Base-by-base conservation (phyloP, 2,329 filamentous ascomycete species). In the Claviceps sp. region DNA sequence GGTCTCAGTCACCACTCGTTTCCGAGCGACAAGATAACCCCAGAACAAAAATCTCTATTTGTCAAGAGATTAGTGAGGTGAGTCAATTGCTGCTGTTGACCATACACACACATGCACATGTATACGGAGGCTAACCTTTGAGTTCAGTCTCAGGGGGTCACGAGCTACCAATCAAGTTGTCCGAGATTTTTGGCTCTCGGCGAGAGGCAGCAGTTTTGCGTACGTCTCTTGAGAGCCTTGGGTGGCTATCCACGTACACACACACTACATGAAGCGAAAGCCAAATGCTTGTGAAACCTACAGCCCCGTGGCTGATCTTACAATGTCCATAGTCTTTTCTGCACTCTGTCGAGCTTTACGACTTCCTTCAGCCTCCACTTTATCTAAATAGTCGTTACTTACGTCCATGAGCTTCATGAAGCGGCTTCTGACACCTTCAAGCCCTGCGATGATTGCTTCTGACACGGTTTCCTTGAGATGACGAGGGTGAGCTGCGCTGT, bases 141-240 rank as follows among this genome's bases (percentile, higher is more conserved):
- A 37, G n/a, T 8, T 44, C 1, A 84, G 80, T 61, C 69, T 87
- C 38, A 73, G 85, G 41, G 85, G 85, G 7, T 72, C 77, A 1
- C 74, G 77, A 56, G 69, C 74, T 48, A 87, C 84, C 3, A 86
- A 83, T 56, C 75, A 81, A 51, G 73, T 86, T 1, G 78, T 87
- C 3, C 76, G 79, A 54, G 82, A 87, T 34, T 89, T 89, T 61
- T 89, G 84, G 81, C 67, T 87, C n/a, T 73, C 75, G 2, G 83
- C 82, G 55, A 73, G 84, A 55, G 78, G 78, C 6, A 74, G 75
- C 0, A 80, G 71, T 59, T 84, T 82, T 64, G 71, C 78, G 8
- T 84, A 83, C 65, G 75, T 71, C 48, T 81, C 79, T 45, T 82
- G 59, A 61, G 8, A 4, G 17, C 3, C 5, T 43, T 19, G 1